Base-by-base conservation (phyloP, 208 protist species). In the Kentomonas sorsogonicus region DNA sequence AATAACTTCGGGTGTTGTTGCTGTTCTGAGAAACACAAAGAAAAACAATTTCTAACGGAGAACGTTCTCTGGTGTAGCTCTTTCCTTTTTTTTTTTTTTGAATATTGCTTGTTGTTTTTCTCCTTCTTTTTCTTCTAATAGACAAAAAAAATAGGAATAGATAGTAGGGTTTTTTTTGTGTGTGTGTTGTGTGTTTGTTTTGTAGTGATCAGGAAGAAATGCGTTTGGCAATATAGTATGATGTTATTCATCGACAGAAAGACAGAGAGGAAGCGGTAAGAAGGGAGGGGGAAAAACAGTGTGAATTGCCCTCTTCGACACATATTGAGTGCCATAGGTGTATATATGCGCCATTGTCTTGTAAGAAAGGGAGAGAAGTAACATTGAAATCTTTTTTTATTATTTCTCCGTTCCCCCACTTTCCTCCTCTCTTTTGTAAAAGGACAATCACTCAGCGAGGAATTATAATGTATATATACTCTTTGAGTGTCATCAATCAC, bases 401-500 rank as follows among this genome's bases (percentile, higher is more conserved):
- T 47, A 27, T 15, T 9, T 47, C 16, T 20, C 23, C 5, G 43
- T 47, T 47, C 7, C 6, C n/a, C n/a, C 16, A 26, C 23, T 18
- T 20, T 47, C 23, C 4, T 47, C 23, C 20, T 47, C 5, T 47
- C 4, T 47, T 26, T 47, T 27, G 16, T 47, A 27, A 20, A 20
- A 20, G 16, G 6, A 20, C 20, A 20, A 47, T 47, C 20, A 27
- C 7, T 38, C 33, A 5, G 5, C 33, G 7, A 38, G 5, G 33
- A 38, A 15, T 38, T 47, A 20, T 47, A 47, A 47, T 47, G 5
- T 47, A 27, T 47, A 47, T 47, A 47, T n/a, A n/a, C n/a, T n/a
- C n/a, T n/a, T n/a, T n/a, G n/a, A n/a, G n/a, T n/a, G n/a, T n/a
- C n/a, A n/a, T n/a, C n/a, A n/a, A n/a, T n/a, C n/a, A n/a, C n/a